Conservation (phyloP, 2,329 filamentous ascomycete genomes). For the Verticillium dahliae region DNA sequence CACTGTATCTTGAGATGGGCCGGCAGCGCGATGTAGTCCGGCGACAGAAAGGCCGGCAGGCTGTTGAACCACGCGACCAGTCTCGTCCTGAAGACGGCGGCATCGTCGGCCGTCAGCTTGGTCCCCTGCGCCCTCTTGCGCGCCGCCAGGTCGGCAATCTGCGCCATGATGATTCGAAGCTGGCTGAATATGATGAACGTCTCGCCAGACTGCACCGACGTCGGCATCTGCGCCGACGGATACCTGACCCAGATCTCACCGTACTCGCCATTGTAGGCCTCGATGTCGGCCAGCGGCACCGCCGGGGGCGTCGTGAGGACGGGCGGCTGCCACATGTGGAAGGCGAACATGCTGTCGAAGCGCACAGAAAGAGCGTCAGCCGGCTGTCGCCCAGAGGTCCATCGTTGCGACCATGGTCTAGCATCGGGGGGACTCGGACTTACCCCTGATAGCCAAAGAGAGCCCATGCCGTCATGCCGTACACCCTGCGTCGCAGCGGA, state of each 20-base stretch:
- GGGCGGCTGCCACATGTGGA: constrained; percentile 12
- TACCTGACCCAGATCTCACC: constrained; percentile 29
- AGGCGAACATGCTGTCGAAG: background rate
- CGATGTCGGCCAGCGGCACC: constrained; percentile 20
- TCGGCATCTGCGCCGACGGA: constrained; percentile 15
- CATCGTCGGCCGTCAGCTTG: constrained; percentile 11
- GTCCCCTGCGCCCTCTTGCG: constrained; percentile 3
- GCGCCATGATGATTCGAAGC: constrained; percentile 26
- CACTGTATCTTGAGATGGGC: constrained; percentile 28
- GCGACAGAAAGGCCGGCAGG: constrained; percentile 17
- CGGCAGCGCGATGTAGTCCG: constrained; percentile 22
- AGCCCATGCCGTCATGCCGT: constrained; percentile 25
- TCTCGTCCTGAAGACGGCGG: constrained; percentile 12
- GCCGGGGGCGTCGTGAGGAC: constrained; percentile 19
- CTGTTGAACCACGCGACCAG: constrained; percentile 19
- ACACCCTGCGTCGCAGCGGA: background rate
- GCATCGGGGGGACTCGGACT: background rate
- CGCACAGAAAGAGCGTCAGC: background rate
- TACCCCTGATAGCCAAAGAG: constrained; percentile 25
- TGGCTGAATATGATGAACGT: constrained; percentile 18
- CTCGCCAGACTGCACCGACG: constrained; percentile 17
- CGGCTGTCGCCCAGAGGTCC: too few relatives aligned
- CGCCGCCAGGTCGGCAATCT: constrained; percentile 12
- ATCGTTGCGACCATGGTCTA: too few relatives aligned
- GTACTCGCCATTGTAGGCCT: constrained; percentile 18